Evolutionary conservation across 2,329 filamentous ascomycete species (phyloP), one percentile per base, ranked within the genome.

Genomic region (Epichloe elymi): DNA sequence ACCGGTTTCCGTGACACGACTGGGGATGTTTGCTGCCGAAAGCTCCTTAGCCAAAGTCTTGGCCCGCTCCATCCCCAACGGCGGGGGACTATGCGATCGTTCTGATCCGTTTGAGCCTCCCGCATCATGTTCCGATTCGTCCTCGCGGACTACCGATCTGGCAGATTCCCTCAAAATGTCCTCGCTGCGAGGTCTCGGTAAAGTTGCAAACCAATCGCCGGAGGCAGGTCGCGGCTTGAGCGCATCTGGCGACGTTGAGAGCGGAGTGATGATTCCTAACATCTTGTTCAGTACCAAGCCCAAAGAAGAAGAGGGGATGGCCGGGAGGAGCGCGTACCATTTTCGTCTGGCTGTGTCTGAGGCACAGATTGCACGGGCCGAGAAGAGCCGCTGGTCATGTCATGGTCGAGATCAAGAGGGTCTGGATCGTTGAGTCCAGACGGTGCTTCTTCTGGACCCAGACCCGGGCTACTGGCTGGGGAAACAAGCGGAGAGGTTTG

Each of bases 401-500:
- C 65, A 47, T 65, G 68, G 61, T 86, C 81, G 17, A 90, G 73
- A 52, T 86, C 79, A 14, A 91, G 73, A 7, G 74, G 77, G 51
- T 88, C 85, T 11, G 83, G 83, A 55, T 90, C 86, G 57, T 80
- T 77, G 6, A 89, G 67, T 17, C 57, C 62, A 4, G 61, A 50
- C 2, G 56, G 48, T 37, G 57, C 56, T 43, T 64, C 37, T 62
- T 69, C 26, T 66, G 68, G 54, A 65, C 65, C 53, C 40, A 86
- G 71, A n/a, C 81, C 79, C 19, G 93, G 93, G 62, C 90, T 96
- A 50, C 80, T 79, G n/a, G 82, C 85, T 5, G 93, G 93, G 23
- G 90, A 96, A 48, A 94, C 86, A 49, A 97, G 74, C 36, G 93
- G 93, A 46, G 91, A 97, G 1, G 93, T 98, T 70, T 97, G 93